phyloP scores from a whole-genome alignment of 768 basidiomycete species.

The Dentipellis sp. region DNA sequence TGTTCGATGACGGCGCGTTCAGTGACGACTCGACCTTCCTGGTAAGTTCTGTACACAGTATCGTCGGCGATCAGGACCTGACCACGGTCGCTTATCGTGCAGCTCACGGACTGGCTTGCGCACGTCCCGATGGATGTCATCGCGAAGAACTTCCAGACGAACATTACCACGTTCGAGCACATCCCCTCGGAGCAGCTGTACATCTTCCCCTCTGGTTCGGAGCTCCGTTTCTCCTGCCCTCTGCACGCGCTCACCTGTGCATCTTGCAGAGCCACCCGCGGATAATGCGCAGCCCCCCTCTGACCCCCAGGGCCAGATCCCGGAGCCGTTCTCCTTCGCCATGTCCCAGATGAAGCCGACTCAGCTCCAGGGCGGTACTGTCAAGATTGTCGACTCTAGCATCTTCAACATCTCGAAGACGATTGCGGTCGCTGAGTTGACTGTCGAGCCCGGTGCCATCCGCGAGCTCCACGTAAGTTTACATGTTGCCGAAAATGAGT shows the following conservation, averaged over 20 bases:
- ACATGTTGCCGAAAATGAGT: not conserved
- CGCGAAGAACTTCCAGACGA: constrained; percentile 26
- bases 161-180: constrained; percentile 21
- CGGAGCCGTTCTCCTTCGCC: constrained; percentile 37
- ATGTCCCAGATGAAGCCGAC: constrained; percentile 38
- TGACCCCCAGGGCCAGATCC: constrained; percentile 36
- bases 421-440: constrained; percentile 49
- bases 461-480: constrained; percentile 47
- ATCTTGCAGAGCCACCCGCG: constrained; percentile 16
- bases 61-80: not conserved
- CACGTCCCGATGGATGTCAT: constrained; percentile 28
- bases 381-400: constrained; percentile 36
- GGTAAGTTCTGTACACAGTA: constrained; percentile 9
- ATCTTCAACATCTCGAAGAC: constrained; percentile 43
- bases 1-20: constrained; percentile 28
- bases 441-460: constrained; percentile 47
- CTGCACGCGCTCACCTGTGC: not conserved
- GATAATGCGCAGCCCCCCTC: constrained; percentile 24
- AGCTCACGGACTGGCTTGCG: constrained; percentile 24
- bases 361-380: constrained; percentile 30
- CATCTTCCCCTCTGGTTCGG: constrained; percentile 22
- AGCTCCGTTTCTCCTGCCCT: not conserved
- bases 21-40: constrained; percentile 26
- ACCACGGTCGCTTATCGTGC: constrained; percentile 6
- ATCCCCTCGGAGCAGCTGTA: constrained; percentile 21